These are phyloP conservation scores for Endocladia muricata DNA, from an alignment of 31 red algal species.

Conservation along the genomic window DNA sequence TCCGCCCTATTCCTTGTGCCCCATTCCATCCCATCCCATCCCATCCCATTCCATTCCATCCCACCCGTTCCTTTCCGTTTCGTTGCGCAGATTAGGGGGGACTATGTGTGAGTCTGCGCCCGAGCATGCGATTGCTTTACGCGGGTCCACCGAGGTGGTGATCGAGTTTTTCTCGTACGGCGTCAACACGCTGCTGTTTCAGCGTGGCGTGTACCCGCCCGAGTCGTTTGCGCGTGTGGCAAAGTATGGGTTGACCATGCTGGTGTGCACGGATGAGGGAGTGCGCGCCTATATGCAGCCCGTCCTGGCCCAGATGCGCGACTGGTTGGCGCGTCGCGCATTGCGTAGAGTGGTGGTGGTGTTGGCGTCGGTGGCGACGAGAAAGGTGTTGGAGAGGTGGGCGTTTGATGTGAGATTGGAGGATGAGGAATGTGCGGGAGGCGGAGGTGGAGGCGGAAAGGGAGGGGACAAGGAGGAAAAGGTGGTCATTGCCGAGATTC, in stretches of 20 bases:
- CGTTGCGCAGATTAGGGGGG: too few species aligned
- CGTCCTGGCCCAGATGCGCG: conserved; percentile 69
- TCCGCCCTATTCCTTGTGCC: not conserved
- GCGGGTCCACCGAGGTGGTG: conserved; percentile 81
- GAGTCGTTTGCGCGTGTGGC: conserved; percentile 81
- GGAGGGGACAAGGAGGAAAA: conserved; percentile 19
- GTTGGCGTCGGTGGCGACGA: conserved; percentile 69
- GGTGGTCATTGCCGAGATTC: conserved; percentile 75
- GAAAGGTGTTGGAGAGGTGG: conserved; percentile 86
- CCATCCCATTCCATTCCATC: not conserved
- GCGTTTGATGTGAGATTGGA: conserved; percentile 70
- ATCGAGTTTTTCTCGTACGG: conserved; percentile 90
- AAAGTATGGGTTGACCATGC: conserved; percentile 90
- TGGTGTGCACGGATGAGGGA: conserved; percentile 70
- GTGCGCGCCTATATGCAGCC: conserved; percentile 62
- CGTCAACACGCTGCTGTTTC: conserved; percentile 93
- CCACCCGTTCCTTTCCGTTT: not conserved
- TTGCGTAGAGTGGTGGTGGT: conserved; percentile 81
- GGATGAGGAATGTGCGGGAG: not conserved
- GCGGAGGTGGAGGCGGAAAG: not conserved
- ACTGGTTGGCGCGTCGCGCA: conserved; percentile 51
- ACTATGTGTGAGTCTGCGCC: too few species aligned
- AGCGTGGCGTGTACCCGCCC: conserved; percentile 92
- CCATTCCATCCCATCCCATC: not conserved
- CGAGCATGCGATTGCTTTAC: conserved; percentile 62